Percentiles rank a stretch among this genome's conserved stretches.
phyloP scores from a whole-genome alignment of 176 grass and related monocot species.

The Musa schizocarpa region DNA sequence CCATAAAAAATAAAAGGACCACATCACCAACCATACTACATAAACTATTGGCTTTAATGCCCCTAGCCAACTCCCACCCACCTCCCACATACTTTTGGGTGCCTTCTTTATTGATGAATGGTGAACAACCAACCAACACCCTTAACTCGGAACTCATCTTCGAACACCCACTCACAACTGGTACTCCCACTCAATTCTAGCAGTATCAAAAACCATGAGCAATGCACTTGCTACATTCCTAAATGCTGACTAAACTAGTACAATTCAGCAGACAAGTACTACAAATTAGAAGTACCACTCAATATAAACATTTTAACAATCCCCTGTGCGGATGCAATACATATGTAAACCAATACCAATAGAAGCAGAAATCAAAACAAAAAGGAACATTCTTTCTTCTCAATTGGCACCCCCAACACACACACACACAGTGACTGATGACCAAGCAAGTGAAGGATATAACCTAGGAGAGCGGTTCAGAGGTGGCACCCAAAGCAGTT shows the following conservation, averaged over 20 bases:
- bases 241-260: neutral
- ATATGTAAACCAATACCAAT: neutral
- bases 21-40: slow-evolving; percentile 10
- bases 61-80: slow-evolving; percentile 14
- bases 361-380: neutral
- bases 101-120: neutral
- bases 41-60: slow-evolving; percentile 13
- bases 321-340: neutral
- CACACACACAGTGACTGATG: neutral
- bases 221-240: neutral
- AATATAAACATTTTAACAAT: neutral
- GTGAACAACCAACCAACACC: neutral
- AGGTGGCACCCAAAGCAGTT: slow-evolving; percentile 56
- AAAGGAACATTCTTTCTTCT: neutral
- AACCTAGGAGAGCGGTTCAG: slow-evolving; percentile 21
- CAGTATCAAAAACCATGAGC: neutral
- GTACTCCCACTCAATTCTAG: too few relatives aligned
- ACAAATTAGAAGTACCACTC: too few relatives aligned
- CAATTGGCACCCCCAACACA: neutral
- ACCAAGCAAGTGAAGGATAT: neutral
- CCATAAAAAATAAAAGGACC: slow-evolving; percentile 8
- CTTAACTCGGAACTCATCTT: neutral
- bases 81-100: neutral
- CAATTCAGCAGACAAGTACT: neutral
- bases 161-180: neutral